Conservation (phyloP, 2,329 filamentous ascomycete genomes). For the Diaporthe ampelina region DNA sequence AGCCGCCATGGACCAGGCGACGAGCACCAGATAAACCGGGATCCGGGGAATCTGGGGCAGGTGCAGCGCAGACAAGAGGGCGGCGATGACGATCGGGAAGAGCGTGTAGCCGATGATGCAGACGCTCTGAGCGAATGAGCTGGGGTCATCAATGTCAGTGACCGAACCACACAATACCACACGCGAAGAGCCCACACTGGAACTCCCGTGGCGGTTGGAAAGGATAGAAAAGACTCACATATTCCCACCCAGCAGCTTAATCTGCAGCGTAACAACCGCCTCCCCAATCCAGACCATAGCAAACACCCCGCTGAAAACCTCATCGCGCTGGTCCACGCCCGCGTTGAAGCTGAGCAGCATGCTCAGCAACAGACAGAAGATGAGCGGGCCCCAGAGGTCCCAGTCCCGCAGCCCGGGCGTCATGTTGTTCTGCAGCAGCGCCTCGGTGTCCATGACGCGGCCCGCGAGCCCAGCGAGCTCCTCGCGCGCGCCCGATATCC, state of each 20-base stretch:
- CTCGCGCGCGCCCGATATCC: slow-evolving; percentile 71
- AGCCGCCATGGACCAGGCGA: slow-evolving; percentile 93
- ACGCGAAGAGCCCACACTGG: neutral
- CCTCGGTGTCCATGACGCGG: slow-evolving; percentile 74
- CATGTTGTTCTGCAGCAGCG: slow-evolving; percentile 78
- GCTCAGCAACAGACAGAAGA: slow-evolving; percentile 92
- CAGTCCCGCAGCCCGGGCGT: slow-evolving; percentile 93
- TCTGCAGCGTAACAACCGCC: slow-evolving; percentile 96
- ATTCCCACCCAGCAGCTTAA: slow-evolving; percentile 94
- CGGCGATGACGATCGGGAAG: slow-evolving; percentile 95
- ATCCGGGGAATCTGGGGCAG: slow-evolving; percentile 86
- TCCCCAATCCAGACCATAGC: slow-evolving; percentile 97
- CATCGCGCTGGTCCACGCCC: slow-evolving; percentile 82
- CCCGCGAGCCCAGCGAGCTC: slow-evolving; percentile 73
- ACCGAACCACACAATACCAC: slow-evolving; percentile 40
- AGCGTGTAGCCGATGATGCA: slow-evolving; percentile 99
- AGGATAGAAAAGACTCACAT: slow-evolving; percentile 74
- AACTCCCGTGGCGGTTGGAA: too few species aligned
- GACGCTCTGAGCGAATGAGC: slow-evolving; percentile 96
- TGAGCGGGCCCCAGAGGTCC: slow-evolving; percentile 97
- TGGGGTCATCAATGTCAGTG: slow-evolving; percentile 54
- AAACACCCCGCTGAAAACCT: slow-evolving; percentile 96
- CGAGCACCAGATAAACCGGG: slow-evolving; percentile 89
- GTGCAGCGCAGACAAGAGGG: slow-evolving; percentile 86
- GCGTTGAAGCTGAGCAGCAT: slow-evolving; percentile 89